phyloP scores from a whole-genome alignment of 495 filamentous ascomycete genomes.

The Aspergillus diversus region DNA sequence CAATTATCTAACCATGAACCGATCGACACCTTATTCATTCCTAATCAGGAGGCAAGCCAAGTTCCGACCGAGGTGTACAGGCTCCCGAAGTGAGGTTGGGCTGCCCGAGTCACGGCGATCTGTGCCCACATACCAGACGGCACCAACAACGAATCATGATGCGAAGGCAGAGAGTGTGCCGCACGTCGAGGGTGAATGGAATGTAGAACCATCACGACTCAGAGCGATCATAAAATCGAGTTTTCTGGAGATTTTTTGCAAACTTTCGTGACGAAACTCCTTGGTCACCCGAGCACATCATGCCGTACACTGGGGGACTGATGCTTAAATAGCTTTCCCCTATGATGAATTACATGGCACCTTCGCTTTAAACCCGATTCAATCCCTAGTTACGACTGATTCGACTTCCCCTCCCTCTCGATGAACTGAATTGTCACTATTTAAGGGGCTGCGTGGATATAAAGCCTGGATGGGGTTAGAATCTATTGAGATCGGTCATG shows the following conservation, averaged over 20 bases:
- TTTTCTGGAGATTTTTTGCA: conserved; percentile 11
- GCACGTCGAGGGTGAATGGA: conserved; percentile 17
- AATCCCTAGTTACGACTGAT: neutral
- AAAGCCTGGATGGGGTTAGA: conserved; percentile 22
- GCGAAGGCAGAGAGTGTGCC: neutral
- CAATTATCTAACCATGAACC: no score
- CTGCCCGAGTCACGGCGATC: neutral
- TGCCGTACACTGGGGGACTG: neutral
- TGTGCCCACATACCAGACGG: conserved; percentile 23
- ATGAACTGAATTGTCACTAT: conserved; percentile 11
- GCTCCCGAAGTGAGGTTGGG: conserved; percentile 1
- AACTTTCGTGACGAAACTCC: neutral
- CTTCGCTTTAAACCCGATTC: neutral
- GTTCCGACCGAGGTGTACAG: neutral
- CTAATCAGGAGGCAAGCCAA: neutral
- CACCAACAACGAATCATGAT: conserved; percentile 12
- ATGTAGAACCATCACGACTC: conserved; percentile 15
- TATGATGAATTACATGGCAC: neutral
- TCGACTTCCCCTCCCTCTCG: neutral
- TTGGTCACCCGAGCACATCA: conserved; percentile 3
- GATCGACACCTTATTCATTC: no score
- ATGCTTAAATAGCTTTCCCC: conserved; percentile 3
- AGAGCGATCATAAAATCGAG: conserved; percentile 2
- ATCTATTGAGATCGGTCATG: conserved; percentile 30
- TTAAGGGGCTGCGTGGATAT: conserved; percentile 7